Conservation (phyloP, 352 stramenopile species). For the Elongisporangium undulatum region DNA sequence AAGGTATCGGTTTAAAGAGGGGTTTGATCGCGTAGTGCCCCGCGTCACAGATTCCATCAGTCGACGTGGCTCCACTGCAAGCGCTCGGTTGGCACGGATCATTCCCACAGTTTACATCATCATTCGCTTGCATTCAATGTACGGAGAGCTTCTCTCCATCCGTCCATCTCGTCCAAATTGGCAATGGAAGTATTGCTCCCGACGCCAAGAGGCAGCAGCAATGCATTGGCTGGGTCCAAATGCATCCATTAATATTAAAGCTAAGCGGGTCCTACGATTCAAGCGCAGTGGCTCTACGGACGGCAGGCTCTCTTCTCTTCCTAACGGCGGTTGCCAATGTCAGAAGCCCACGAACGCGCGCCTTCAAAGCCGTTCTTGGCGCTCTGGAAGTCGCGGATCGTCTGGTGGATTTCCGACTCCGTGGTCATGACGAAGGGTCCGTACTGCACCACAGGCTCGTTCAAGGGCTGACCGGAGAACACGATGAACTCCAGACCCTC, state of each 20-base stretch:
- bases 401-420: slow-evolving; percentile 41
- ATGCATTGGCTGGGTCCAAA: no score
- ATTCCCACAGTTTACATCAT: neutral
- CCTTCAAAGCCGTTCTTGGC: slow-evolving; percentile 70
- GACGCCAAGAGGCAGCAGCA: no score
- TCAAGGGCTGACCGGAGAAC: slow-evolving; percentile 42
- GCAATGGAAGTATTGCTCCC: no score
- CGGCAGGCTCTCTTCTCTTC: no score
- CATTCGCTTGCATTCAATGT: no score
- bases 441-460: slow-evolving; percentile 60
- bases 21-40: neutral
- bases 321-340: slow-evolving; percentile 38
- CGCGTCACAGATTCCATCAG: neutral
- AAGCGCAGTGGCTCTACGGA: no score
- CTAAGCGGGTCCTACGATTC: no score
- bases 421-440: slow-evolving; percentile 79
- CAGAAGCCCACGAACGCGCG: slow-evolving; percentile 35
- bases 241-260: no score
- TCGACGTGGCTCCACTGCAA: neutral
- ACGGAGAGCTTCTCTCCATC: no score
- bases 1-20: neutral
- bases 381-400: slow-evolving; percentile 39
- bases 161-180: no score
- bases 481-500: slow-evolving; percentile 42
- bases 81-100: neutral